A percentile compares a stretch with the other conserved stretches of the same genome.
phyloP scores from a whole-genome alignment of 345 rosid species.

The Populus simonii region DNA sequence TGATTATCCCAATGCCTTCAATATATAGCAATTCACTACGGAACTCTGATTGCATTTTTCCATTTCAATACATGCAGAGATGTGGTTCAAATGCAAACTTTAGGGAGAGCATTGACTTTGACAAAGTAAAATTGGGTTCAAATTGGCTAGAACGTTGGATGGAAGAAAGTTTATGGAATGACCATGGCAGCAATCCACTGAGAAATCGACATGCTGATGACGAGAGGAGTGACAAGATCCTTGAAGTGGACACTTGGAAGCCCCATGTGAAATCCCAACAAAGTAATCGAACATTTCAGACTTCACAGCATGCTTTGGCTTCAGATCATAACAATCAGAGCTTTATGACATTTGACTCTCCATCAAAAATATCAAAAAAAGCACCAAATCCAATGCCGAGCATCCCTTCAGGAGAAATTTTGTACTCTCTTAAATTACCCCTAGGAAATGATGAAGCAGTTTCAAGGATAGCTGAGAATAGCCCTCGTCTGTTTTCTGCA shows the following conservation, averaged over 20 bases:
- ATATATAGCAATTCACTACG: not conserved
- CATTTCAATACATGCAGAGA: conserved; percentile 38
- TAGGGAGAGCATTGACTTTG: conserved; percentile 34
- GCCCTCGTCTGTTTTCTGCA: conserved; percentile 15
- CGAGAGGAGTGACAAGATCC: conserved; percentile 33
- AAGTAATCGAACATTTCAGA: conserved; percentile 20
- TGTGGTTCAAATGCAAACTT: conserved; percentile 46
- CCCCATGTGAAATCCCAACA: conserved; percentile 47
- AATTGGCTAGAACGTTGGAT: conserved; percentile 81
- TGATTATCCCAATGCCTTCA: not conserved
- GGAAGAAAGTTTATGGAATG: conserved; percentile 56
- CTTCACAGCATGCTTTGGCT: conserved; percentile 20
- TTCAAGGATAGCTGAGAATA: conserved; percentile 12
- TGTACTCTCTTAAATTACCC: conserved; percentile 14
- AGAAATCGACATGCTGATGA: conserved; percentile 27
- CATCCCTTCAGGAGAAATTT: conserved; percentile 11
- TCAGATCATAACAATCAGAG: conserved; percentile 15
- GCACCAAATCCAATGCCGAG: conserved; percentile 3
- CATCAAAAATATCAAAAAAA: conserved; percentile 17
- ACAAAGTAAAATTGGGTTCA: conserved; percentile 39
- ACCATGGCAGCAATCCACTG: conserved; percentile 19
- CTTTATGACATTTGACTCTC: conserved; percentile 13
- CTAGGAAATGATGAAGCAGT: conserved; percentile 16
- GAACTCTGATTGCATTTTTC: conserved; percentile 3
- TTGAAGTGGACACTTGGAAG: conserved; percentile 70